Evolutionary conservation across 768 basidiomycete genomes (phyloP).

Genomic region (Omphalotus guepiniiformis): DNA sequence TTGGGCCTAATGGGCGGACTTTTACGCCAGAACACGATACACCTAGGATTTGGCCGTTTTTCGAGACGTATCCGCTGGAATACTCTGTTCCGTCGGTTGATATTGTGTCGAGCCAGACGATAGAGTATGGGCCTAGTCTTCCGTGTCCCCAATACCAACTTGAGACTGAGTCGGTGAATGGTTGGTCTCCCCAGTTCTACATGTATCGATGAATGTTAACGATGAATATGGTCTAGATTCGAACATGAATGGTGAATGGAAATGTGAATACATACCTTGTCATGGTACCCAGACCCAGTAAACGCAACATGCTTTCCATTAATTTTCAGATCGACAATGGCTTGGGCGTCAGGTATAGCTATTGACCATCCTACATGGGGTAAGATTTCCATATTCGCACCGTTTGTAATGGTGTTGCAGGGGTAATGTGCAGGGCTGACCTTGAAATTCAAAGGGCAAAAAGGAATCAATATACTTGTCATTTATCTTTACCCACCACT

Average conservation of each 20-base stretch:
- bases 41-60: slow-evolving; percentile 8
- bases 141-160: slow-evolving; percentile 19
- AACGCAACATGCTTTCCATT: slow-evolving; percentile 8
- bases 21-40: slow-evolving; percentile 22
- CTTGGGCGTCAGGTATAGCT: slow-evolving; percentile 14
- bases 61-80: slow-evolving; percentile 12
- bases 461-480: not conserved
- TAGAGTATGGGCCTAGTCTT: slow-evolving; percentile 15
- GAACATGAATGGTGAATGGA: not conserved
- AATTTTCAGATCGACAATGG: slow-evolving; percentile 12
- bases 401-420: slow-evolving; percentile 7
- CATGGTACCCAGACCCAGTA: slow-evolving; percentile 12
- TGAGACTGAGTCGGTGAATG: slow-evolving; percentile 7
- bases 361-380: slow-evolving; percentile 18
- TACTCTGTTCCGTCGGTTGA: slow-evolving; percentile 7
- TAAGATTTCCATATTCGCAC: slow-evolving; percentile 9
- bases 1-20: not conserved
- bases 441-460: not conserved
- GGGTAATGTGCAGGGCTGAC: slow-evolving; percentile 13
- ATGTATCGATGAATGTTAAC: not conserved
- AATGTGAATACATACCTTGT: slow-evolving; percentile 6
- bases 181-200: slow-evolving; percentile 17
- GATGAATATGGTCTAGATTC: not conserved
- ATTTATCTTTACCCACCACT: no score
- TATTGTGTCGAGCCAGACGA: slow-evolving; percentile 17